These are phyloP conservation scores for Psidium friedrichsthalianum DNA, from an alignment of 345 rosid genomes.

Conservation along the genomic window DNA sequence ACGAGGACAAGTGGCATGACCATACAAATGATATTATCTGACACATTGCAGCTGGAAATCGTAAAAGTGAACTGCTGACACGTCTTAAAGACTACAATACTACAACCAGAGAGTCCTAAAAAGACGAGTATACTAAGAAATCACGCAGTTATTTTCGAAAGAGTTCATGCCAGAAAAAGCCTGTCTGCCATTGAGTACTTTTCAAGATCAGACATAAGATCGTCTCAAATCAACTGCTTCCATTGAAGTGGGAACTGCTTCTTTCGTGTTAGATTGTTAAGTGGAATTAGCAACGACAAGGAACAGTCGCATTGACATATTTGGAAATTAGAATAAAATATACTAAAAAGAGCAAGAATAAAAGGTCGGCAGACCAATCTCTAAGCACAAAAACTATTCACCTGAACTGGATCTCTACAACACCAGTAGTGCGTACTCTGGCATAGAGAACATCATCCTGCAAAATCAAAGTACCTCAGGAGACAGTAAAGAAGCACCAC, in stretches of 20 bases:
- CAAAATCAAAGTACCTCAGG: conserved; percentile 5
- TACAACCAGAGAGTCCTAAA: neutral
- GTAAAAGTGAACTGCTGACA: neutral
- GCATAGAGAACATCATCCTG: conserved; percentile 97
- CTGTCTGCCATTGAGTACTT: neutral
- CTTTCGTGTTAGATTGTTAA: neutral
- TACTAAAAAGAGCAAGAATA: neutral
- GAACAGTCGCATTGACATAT: neutral
- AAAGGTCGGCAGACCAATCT: neutral
- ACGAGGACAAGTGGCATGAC: neutral
- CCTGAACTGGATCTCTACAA: conserved; percentile 99
- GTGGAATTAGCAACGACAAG: neutral
- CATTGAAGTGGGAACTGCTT: neutral
- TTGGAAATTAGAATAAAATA: neutral
- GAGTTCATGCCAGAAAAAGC: neutral
- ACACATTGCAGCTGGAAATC: neutral
- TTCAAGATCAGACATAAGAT: neutral
- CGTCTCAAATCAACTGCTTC: neutral
- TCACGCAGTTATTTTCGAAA: neutral
- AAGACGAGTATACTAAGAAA: neutral
- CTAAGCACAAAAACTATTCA: conserved; percentile 9
- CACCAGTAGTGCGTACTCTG: conserved; percentile 96
- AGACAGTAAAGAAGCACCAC: neutral
- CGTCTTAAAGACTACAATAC: neutral
- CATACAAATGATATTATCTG: neutral